Evolutionary conservation across 768 basidiomycete genomes (phyloP).

Genomic region (Termitomyces sp.): DNA sequence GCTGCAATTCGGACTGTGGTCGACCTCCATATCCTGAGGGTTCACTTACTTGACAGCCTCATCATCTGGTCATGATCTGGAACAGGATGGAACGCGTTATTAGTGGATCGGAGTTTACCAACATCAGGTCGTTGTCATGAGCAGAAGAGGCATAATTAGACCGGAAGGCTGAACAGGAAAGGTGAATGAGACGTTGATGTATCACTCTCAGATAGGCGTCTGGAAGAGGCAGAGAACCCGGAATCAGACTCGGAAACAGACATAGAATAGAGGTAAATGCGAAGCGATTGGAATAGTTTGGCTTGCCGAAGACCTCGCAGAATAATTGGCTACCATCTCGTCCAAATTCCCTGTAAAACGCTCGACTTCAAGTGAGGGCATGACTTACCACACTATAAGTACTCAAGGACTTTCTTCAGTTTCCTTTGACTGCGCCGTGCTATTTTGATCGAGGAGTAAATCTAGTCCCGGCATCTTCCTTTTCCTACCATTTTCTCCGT

Average conservation of each 20-base stretch:
- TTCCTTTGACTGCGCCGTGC: background rate
- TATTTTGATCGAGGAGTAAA: too few species aligned
- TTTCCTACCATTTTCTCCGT: background rate
- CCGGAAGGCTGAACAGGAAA: background rate
- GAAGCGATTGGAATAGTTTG: background rate
- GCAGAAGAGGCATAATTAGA: slow-evolving; percentile 1
- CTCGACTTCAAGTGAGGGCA: background rate
- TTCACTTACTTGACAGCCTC: slow-evolving; percentile 3
- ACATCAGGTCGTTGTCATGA: background rate
- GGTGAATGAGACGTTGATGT: background rate
- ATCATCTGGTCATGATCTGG: too few species aligned
- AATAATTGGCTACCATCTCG: background rate
- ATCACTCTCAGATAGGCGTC: background rate
- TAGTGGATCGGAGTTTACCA: background rate
- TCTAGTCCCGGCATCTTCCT: background rate
- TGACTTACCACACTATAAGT: background rate
- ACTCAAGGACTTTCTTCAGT: background rate
- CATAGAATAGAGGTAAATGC: background rate
- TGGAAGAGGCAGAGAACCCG: background rate
- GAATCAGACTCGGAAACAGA: background rate
- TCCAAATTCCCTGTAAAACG: background rate
- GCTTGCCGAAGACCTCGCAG: background rate
- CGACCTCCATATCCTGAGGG: slow-evolving; percentile 1
- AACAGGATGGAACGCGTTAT: background rate
- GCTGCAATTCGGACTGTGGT: too few species aligned